These are phyloP conservation scores for Fusarium tupiense DNA, from an alignment of 2,329 filamentous ascomycete genomes.

Conservation along the genomic window DNA sequence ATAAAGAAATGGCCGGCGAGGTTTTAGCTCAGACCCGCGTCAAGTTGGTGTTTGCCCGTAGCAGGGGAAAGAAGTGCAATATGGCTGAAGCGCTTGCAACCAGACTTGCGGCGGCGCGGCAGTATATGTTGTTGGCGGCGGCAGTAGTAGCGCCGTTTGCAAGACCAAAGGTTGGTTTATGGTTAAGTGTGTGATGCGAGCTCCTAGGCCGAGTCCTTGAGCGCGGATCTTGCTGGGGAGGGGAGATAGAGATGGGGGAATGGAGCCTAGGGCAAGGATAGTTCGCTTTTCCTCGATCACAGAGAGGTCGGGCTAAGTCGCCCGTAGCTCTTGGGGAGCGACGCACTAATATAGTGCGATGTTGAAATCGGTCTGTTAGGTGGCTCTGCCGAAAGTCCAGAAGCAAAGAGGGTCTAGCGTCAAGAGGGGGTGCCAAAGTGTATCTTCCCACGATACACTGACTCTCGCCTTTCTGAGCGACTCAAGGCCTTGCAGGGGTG, in stretches of 20 bases:
- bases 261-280: constrained; percentile 46
- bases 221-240: constrained; percentile 47
- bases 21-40: constrained; percentile 49
- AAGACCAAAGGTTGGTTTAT: constrained; percentile 44
- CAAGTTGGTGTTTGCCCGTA: constrained; percentile 44
- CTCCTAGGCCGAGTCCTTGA: constrained; percentile 47
- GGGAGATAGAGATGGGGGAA: constrained; percentile 40
- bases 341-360: constrained; percentile 54
- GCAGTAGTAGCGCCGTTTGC: constrained; percentile 47
- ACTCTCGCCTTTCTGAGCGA: constrained; percentile 44
- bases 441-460: constrained; percentile 43
- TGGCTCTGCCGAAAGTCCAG: constrained; percentile 47
- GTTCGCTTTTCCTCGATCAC: constrained; percentile 45
- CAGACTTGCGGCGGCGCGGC: constrained; percentile 48
- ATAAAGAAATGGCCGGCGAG: constrained; percentile 45
- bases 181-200: constrained; percentile 48
- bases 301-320: constrained; percentile 44
- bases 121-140: constrained; percentile 51
- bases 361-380: constrained; percentile 46
- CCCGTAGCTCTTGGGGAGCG: constrained; percentile 50
- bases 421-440: constrained; percentile 44
- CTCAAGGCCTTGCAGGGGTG: constrained; percentile 35
- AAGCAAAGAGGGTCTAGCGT: constrained; percentile 51
- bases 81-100: constrained; percentile 45
- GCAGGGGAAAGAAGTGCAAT: constrained; percentile 43